Conservation (phyloP, 2,329 filamentous ascomycete genomes). For the Aspergillus melleus region DNA sequence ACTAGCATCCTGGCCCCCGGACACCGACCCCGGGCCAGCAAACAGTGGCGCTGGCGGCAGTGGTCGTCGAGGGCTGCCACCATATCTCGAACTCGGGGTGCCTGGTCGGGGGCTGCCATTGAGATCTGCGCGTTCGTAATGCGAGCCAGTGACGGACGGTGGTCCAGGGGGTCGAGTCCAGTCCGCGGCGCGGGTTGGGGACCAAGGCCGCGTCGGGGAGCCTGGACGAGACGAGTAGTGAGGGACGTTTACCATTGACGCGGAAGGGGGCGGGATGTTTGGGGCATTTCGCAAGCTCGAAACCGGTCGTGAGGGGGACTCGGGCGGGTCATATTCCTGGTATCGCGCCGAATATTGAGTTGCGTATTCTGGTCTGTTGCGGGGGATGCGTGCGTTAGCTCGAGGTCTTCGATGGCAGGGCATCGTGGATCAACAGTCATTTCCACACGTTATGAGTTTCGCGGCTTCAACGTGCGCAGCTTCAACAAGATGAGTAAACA, state of each 20-base stretch:
- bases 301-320: slow-evolving; percentile 38
- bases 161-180: slow-evolving; percentile 73
- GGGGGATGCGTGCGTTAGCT: slow-evolving; percentile 14
- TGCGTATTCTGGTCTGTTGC: slow-evolving; percentile 13
- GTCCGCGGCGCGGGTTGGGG: slow-evolving; percentile 58
- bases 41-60: slow-evolving; percentile 88
- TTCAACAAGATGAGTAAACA: neutral
- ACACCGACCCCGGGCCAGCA: slow-evolving; percentile 52
- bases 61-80: slow-evolving; percentile 81
- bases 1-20: slow-evolving; percentile 39
- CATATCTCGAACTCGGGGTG: slow-evolving; percentile 85
- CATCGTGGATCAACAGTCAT: neutral
- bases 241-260: slow-evolving; percentile 33
- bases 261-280: slow-evolving; percentile 42
- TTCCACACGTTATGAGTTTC: neutral
- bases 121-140: slow-evolving; percentile 83
- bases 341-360: slow-evolving; percentile 12
- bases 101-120: slow-evolving; percentile 89
- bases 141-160: slow-evolving; percentile 59
- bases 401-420: slow-evolving; percentile 7
- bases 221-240: slow-evolving; percentile 39
- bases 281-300: slow-evolving; percentile 45
- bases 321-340: slow-evolving; percentile 19
- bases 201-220: slow-evolving; percentile 53
- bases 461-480: neutral